phyloP scores from a whole-genome alignment of 2,329 filamentous ascomycete genomes.

The Neofusicoccum umdonicola region DNA sequence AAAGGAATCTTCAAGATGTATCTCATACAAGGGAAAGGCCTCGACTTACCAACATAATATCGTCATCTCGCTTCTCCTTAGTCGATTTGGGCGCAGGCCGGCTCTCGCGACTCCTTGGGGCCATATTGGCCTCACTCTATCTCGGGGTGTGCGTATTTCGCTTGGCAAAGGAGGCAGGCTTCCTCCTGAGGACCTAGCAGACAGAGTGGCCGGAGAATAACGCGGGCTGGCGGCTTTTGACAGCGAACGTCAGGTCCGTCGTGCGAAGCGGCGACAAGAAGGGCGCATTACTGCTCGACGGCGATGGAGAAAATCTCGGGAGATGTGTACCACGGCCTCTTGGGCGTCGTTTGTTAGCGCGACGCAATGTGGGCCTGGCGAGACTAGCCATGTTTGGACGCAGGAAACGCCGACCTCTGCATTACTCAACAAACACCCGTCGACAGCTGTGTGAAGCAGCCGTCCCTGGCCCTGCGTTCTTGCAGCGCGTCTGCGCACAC shows the following conservation, averaged over 20 bases:
- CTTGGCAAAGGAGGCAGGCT: conserved; percentile 3
- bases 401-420: too few relatives aligned
- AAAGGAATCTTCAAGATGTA: background rate
- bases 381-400: too few relatives aligned
- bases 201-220: background rate
- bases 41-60: conserved; percentile 31
- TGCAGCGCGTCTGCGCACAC: too few relatives aligned
- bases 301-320: conserved; percentile 5
- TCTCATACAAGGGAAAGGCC: background rate
- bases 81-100: conserved; percentile 18
- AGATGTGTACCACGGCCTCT: too few relatives aligned
- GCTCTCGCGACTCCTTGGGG: background rate
- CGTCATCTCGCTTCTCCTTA: conserved; percentile 28
- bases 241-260: background rate
- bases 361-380: too few relatives aligned
- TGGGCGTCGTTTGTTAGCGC: too few relatives aligned
- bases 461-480: too few relatives aligned
- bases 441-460: too few relatives aligned
- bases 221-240: background rate
- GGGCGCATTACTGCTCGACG: background rate
- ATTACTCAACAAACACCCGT: too few relatives aligned
- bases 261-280: background rate
- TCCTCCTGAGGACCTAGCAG: background rate
- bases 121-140: background rate
- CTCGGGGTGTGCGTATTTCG: conserved; percentile 1